Evolutionary conservation across 2,329 filamentous ascomycete species (phyloP), one percentile per base, ranked within the genome.

Genomic region (Pyrenophora tritici-repentis): DNA sequence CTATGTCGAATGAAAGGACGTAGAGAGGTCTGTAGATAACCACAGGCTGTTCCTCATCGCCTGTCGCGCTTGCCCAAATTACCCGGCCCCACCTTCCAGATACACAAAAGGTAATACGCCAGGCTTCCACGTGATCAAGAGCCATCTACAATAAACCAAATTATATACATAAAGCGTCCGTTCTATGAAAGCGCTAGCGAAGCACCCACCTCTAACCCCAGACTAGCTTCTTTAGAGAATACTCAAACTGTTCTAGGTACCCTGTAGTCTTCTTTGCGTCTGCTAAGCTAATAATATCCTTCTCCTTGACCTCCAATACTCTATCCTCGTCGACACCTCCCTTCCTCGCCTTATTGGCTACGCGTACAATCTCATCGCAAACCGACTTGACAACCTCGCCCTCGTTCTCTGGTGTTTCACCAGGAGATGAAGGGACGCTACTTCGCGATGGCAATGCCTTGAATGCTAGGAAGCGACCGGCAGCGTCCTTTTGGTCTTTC

Each of bases 211-310:
- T 13, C 26, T 49, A 49, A 13, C 81, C 80, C 94, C 94, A 97
- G 10, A 99, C 91, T 70, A 97, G 76, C 79, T 90, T 96, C 83
- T 96, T 97, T 65, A 97, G 81, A 52, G 88, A 89, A 78, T 97
- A 91, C 1, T 91, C 90, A 66, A 95, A 75, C 71, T 93, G 87
- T 74, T 97, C 93, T 44, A 97, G 73, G 63, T 95, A 80, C 0
- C 91, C 90, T 0, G 93, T 97, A 54, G 87, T 91, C 78, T 84
- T 89, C 81, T 85, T 93, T 49, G 94, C 94, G 67, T 97, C 91
- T 2, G 85, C 85, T 45, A 96, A 72, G 18, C 86, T 90, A 44
- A 99, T 90, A 43, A 99, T 90, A 63, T 93, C 88, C 34, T 77
- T 77, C 51, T 85, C 75, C 53, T 85, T 78, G 3, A 85, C 75